Percentiles rank a stretch among this genome's conserved stretches.
phyloP scores from a whole-genome alignment of 2,329 filamentous ascomycete species.

The Aspergillus tubingensis region DNA sequence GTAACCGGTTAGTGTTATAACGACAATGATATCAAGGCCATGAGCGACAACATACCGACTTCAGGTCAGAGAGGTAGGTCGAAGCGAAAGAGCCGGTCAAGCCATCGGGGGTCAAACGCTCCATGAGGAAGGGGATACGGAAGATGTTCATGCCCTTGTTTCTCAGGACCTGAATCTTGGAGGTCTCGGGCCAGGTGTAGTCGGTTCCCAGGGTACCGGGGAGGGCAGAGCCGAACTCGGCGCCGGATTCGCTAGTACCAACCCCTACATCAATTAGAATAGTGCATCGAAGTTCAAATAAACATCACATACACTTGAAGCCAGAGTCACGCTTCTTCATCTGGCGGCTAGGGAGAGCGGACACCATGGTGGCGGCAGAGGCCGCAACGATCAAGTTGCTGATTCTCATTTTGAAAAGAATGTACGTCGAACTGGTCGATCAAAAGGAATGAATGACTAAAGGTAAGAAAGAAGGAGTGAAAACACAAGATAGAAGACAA shows the following conservation, averaged over 20 bases:
- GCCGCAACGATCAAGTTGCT: conserved; percentile 32
- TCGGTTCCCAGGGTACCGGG: conserved; percentile 61
- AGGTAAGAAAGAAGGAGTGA: conserved; percentile 11
- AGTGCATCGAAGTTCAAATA: neutral
- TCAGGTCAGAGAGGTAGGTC: conserved; percentile 48
- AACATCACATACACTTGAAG: conserved; percentile 26
- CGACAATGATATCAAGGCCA: neutral
- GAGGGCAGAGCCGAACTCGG: conserved; percentile 63
- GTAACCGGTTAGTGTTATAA: conserved; percentile 1
- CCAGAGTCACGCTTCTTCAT: conserved; percentile 30
- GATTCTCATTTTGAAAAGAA: conserved; percentile 34
- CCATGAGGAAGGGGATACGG: conserved; percentile 59
- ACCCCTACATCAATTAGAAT: conserved; percentile 20
- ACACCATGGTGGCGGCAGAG: conserved; percentile 30
- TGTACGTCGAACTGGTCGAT: conserved; percentile 28
- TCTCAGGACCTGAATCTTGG: conserved; percentile 54
- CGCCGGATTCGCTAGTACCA: conserved; percentile 59
- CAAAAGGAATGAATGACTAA: conserved; percentile 17
- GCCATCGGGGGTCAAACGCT: conserved; percentile 51
- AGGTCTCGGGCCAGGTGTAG: conserved; percentile 63
- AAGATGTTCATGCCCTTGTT: conserved; percentile 60
- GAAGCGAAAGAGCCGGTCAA: conserved; percentile 48
- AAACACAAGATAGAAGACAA: conserved; percentile 11
- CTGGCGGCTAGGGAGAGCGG: conserved; percentile 27
- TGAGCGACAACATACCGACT: conserved; percentile 19